These are phyloP conservation scores for Solanum raphanifolium DNA, from an alignment of 257 asterid genomes.

Conservation along the genomic window DNA sequence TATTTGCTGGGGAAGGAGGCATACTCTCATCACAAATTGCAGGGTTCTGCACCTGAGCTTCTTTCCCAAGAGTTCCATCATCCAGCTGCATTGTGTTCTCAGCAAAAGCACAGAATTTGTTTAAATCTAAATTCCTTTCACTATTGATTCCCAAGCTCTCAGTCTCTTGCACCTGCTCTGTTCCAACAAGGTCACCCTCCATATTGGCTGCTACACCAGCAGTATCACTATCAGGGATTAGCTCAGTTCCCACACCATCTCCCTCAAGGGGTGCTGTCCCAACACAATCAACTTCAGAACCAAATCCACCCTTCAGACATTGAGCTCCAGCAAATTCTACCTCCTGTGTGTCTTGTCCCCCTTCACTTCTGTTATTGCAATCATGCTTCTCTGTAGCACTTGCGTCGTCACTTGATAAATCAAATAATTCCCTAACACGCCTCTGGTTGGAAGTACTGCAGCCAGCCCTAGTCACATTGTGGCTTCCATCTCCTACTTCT, in stretches of 20 bases:
- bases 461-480: slow-evolving; percentile 19
- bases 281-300: slow-evolving; percentile 65
- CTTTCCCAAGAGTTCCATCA: slow-evolving; percentile 18
- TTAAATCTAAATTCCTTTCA: slow-evolving; percentile 30
- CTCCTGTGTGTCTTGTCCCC: slow-evolving; percentile 69
- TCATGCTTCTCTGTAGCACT: slow-evolving; percentile 77
- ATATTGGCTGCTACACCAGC: slow-evolving; percentile 23
- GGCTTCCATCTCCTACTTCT: slow-evolving; percentile 22
- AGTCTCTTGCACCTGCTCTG: slow-evolving; percentile 58
- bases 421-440: slow-evolving; percentile 22
- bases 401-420: slow-evolving; percentile 57
- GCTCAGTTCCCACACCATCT: slow-evolving; percentile 50
- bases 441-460: slow-evolving; percentile 18
- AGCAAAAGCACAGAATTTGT: slow-evolving; percentile 19
- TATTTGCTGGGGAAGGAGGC: background rate
- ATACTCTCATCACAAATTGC: background rate
- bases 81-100: slow-evolving; percentile 46
- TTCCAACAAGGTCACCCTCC: slow-evolving; percentile 37
- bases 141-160: slow-evolving; percentile 36
- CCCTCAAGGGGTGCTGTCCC: slow-evolving; percentile 36
- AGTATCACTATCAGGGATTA: slow-evolving; percentile 44
- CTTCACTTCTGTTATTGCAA: slow-evolving; percentile 46
- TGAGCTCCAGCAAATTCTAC: slow-evolving; percentile 47
- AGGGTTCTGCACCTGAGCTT: slow-evolving; percentile 11
- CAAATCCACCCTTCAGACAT: slow-evolving; percentile 50